Base-by-base conservation (phyloP, 345 rosid genomes). In the Rubroshorea leprosula region DNA sequence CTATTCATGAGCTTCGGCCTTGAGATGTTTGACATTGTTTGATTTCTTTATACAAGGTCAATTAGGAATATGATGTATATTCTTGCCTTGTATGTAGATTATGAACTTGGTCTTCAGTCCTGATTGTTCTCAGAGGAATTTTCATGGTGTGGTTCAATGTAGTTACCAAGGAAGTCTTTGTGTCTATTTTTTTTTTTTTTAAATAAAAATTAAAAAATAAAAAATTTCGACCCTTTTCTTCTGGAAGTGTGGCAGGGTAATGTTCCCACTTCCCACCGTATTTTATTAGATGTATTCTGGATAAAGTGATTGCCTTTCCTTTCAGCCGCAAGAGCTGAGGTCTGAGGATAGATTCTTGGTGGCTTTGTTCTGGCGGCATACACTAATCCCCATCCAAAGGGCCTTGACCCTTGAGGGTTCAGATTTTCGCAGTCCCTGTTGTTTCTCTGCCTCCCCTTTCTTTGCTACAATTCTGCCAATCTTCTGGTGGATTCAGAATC, bases 321-420 rank as follows among this genome's bases (percentile, higher is more conserved):
- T 80, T 83, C 89, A 58, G 86, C 86, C 78, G 67, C 86, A 76
- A 78, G 79, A 17, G 41, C 16, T 58, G 71, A 76, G 74, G 65
- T 76, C 74, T 49, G 0, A 4, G 27, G 70, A 65, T 75, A 77
- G 45, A 45, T 58, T 77, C 55, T 83, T 80, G 80, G 83, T 39
- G 62, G 89, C 89, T 76, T 83, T 83, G 89, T 83, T 83, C 86
- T 80, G 53, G 83, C 57, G 83, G 86, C 82, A 68, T 43, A 83
- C 13, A 83, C 51, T 25, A 57, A 78, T 57, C 19, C 20, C 17
- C 47, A 9, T 44, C 62, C 60, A 44, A 65, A 58, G 71, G 59
- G 45, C 29, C 41, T 57, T 23, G 53, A n/a, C n/a, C n/a, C n/a
- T n/a, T n/a, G 66, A 72, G 68, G 24, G 29, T 39, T 65, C 70